Evolutionary conservation across 2,329 filamentous ascomycete genomes (phyloP).

Genomic region (Diplodia seriata): DNA sequence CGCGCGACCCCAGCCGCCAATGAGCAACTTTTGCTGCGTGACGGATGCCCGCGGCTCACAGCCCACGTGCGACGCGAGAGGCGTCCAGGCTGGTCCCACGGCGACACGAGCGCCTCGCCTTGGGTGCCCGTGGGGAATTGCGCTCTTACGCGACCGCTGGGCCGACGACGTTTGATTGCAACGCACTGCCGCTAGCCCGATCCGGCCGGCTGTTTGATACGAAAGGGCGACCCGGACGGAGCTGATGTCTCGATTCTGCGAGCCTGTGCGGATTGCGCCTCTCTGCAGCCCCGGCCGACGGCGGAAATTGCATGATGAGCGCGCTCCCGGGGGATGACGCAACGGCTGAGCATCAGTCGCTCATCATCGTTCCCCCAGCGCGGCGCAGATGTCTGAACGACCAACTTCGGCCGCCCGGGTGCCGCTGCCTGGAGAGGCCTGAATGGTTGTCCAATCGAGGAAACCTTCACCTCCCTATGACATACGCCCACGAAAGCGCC

Average conservation of each 20-base stretch:
- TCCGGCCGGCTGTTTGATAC: conserved; percentile 21
- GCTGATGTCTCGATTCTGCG: conserved; percentile 12
- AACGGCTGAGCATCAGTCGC: conserved; percentile 2
- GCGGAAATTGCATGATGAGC: conserved; percentile 14
- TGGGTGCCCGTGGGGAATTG: too few relatives aligned
- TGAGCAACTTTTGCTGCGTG: neutral
- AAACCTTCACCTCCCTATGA: conserved; percentile 8
- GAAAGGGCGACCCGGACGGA: conserved; percentile 17
- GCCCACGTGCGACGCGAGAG: conserved; percentile 22
- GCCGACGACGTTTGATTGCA: conserved; percentile 20
- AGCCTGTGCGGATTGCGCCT: neutral
- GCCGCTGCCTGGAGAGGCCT: neutral
- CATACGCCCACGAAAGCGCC: neutral
- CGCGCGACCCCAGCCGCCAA: neutral
- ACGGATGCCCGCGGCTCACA: conserved; percentile 17
- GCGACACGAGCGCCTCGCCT: conserved; percentile 23
- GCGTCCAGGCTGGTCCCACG: conserved; percentile 8
- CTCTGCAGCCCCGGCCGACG: neutral
- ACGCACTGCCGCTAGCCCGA: conserved; percentile 5
- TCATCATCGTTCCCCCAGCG: neutral
- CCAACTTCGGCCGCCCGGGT: too few relatives aligned
- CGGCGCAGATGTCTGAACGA: neutral
- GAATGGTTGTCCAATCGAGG: neutral
- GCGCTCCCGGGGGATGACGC: neutral
- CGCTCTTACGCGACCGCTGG: too few relatives aligned